Percentiles rank a stretch among this genome's conserved stretches.
phyloP scores from a whole-genome alignment of 2,329 filamentous ascomycete genomes.

The Epichloe sibirici region DNA sequence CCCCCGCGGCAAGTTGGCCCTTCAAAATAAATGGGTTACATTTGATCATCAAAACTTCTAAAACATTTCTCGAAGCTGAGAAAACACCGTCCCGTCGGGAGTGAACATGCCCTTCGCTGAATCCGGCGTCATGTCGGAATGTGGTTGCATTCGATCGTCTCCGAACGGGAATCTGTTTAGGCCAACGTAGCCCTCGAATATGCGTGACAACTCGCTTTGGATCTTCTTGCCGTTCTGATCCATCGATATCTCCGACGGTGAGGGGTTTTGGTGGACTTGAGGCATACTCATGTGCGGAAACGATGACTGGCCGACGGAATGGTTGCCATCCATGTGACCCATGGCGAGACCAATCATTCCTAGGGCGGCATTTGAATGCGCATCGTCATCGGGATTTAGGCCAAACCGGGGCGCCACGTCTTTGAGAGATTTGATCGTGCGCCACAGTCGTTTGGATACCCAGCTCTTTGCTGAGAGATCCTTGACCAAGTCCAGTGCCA shows the following conservation, averaged over 20 bases:
- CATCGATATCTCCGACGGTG: conserved; percentile 6
- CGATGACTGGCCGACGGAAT: conserved; percentile 10
- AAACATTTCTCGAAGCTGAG: conserved; percentile 27
- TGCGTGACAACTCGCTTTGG: conserved; percentile 40
- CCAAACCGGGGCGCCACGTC: conserved; percentile 60
- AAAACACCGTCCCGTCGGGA: conserved; percentile 22
- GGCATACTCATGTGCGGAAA: conserved; percentile 20
- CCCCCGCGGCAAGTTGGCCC: not conserved
- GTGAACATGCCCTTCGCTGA: conserved; percentile 10
- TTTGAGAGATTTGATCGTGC: conserved; percentile 57
- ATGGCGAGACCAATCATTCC: conserved; percentile 43
- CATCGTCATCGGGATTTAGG: conserved; percentile 34
- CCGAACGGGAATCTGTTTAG: conserved; percentile 22
- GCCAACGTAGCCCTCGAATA: conserved; percentile 28
- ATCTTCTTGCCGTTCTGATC: conserved; percentile 36
- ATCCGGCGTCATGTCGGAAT: conserved; percentile 13
- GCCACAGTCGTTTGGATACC: conserved; percentile 63
- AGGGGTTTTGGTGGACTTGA: not conserved
- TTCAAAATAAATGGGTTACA: too few relatives aligned
- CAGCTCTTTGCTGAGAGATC: conserved; percentile 59
- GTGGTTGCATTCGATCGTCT: conserved; percentile 13
- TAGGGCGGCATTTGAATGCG: conserved; percentile 39
- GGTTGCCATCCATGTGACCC: conserved; percentile 18
- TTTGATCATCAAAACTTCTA: conserved; percentile 7
- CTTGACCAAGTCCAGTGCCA: conserved; percentile 62